Evolutionary conservation across 345 rosid species (phyloP), one percentile per base, ranked within the genome.

Genomic region (Salix suchowensis): DNA sequence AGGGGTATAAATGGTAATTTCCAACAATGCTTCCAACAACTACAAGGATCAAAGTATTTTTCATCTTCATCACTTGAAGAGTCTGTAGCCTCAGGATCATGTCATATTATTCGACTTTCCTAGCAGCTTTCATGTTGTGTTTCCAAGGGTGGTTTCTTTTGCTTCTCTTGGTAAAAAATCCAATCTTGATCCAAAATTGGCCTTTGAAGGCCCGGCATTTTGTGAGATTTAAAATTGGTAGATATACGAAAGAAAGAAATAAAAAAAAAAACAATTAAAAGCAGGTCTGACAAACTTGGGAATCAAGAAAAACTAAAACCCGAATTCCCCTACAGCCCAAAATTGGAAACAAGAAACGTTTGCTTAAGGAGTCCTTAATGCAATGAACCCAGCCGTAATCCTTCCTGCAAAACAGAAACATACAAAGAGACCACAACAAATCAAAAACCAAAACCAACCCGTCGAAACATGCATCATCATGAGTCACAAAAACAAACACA

Each of bases 31-130:
- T 80, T 84, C 24, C 39, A 11, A 10, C 67, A 30, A 14, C 19
- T 7, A 39, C 74, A 54, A 12, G 65, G 30, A 14, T 2, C n/a
- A n/a, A 21, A 24, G 21, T 21, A 26, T 5, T 12, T 68, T 34
- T 76, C 84, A 8, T 76, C 87, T 7, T 84, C 89, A 54, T 87
- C 90, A 18, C 86, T 86, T 0, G 88, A 84, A 34, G 85, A 79
- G 70, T 87, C 92, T 7, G 90, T 88, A 5, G 85, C 86, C 15
- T 87, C 83, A 11, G 88, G 88, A 79, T 88, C 90, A 14, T 65
- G 46, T 77, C 52, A 87, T 19, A 78, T 79, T 9, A 88, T 71
- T 1, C 89, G 86, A 84, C 28, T 70, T 71, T 88, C 84, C 86
- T 84, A 67, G 48, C 5, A 0, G 55, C 14, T 4, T 40, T 70